These are phyloP conservation scores for Backusella luteola DNA, from an alignment of 192 early-diverging fungal species.

Conservation along the genomic window DNA sequence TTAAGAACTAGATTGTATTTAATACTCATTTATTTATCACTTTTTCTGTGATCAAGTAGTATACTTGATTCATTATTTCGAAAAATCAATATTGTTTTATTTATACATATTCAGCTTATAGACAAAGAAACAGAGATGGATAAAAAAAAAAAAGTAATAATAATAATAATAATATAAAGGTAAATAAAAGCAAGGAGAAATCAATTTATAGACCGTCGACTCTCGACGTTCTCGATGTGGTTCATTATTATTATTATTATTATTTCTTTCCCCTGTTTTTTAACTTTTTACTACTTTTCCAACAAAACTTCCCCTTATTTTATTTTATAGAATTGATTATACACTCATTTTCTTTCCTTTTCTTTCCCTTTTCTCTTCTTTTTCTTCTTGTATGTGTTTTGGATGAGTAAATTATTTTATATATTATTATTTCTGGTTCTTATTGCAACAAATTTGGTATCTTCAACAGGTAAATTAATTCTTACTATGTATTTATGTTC, in stretches of 20 bases:
- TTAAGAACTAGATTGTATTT: too few species aligned
- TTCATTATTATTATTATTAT: neutral
- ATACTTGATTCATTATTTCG: neutral
- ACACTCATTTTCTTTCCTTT: neutral
- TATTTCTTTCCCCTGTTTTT: neutral
- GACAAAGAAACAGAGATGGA: neutral
- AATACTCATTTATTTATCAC: neutral
- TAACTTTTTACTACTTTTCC: neutral
- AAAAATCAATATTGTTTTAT: neutral
- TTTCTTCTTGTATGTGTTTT: conserved; percentile 1
- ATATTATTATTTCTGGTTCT: neutral
- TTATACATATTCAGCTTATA: neutral
- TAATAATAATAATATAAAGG: too few species aligned
- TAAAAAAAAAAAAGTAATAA: neutral
- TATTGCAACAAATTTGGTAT: neutral
- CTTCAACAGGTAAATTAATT: neutral
- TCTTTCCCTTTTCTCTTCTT: neutral
- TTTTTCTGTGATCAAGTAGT: neutral
- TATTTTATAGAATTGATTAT: neutral
- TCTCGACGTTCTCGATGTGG: neutral
- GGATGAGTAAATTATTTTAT: conserved; percentile 1
- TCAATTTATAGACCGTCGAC: neutral
- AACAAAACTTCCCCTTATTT: neutral
- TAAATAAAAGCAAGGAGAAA: neutral
- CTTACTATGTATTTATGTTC: neutral